Conservation (phyloP, 2,329 filamentous ascomycete species). For the Microdochium nivale region DNA sequence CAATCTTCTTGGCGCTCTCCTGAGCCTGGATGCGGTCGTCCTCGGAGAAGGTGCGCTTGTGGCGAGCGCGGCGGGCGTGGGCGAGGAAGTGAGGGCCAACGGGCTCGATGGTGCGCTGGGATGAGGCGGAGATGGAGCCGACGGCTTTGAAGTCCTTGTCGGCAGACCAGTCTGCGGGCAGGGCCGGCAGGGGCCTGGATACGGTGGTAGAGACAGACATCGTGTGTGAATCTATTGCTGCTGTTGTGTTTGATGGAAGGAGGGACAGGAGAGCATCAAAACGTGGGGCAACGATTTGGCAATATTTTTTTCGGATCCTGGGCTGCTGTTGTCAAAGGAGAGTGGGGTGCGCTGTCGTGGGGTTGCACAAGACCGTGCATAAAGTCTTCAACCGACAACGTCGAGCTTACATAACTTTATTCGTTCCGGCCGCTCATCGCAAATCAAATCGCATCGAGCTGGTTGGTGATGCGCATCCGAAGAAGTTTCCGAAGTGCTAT, state of each 20-base stretch:
- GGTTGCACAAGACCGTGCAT: background rate
- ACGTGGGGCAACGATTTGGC: conserved; percentile 6
- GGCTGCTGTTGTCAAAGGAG: background rate
- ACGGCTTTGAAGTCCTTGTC: conserved; percentile 90
- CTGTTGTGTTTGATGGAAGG: conserved; percentile 7
- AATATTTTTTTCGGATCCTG: conserved; percentile 7
- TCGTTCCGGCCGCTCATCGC: no score
- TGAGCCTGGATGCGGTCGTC: conserved; percentile 96
- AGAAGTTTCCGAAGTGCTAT: no score
- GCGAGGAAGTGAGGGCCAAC: conserved; percentile 97
- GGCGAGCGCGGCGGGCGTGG: conserved; percentile 88
- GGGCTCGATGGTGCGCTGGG: conserved; percentile 85
- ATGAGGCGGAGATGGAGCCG: conserved; percentile 66
- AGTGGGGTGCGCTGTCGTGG: background rate
- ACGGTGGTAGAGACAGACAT: conserved; percentile 61
- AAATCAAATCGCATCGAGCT: no score
- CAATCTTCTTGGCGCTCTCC: conserved; percentile 89
- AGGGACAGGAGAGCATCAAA: conserved; percentile 5
- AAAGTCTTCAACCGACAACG: no score
- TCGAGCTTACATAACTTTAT: background rate
- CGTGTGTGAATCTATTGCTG: conserved; percentile 13
- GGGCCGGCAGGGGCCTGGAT: conserved; percentile 59
- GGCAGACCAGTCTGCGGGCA: conserved; percentile 73
- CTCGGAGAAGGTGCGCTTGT: conserved; percentile 97
- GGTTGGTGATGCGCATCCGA: no score